Conservation (phyloP, 2,329 filamentous ascomycete species). For the Fonsecaea monophora region DNA sequence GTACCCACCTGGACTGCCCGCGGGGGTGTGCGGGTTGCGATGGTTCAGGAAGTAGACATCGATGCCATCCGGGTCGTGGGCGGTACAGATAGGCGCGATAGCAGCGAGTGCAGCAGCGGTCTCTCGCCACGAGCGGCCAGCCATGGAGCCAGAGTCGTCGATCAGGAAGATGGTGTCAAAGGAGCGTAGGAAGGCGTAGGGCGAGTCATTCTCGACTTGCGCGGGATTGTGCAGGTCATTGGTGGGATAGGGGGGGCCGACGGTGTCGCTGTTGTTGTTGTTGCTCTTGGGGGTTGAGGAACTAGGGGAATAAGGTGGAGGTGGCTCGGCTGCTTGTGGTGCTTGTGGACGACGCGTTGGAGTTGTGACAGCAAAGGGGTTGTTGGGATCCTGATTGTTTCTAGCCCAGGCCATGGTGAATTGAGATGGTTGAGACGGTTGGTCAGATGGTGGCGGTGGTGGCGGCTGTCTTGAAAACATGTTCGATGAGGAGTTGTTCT, state of each 20-base stretch:
- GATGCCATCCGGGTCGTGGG: constrained; percentile 81
- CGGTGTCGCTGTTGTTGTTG: not conserved
- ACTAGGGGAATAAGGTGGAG: constrained; percentile 37
- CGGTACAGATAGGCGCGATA: constrained; percentile 82
- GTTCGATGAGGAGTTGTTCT: not conserved
- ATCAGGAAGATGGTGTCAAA: constrained; percentile 93
- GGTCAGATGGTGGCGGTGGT: not conserved
- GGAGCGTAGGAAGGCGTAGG: constrained; percentile 74
- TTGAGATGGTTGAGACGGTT: not conserved
- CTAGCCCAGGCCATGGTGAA: not conserved
- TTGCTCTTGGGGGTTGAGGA: not conserved
- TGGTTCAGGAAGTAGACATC: constrained; percentile 93
- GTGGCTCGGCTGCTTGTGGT: constrained; percentile 23
- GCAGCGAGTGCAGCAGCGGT: constrained; percentile 71
- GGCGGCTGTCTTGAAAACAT: not conserved
- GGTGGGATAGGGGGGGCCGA: constrained; percentile 14
- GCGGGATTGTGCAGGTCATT: constrained; percentile 35
- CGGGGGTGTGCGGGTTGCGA: constrained; percentile 44
- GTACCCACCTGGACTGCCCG: constrained; percentile 61
- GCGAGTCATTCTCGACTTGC: constrained; percentile 61
- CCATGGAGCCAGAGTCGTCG: constrained; percentile 91
- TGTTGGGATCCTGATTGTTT: constrained; percentile 15
- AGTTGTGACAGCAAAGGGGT: constrained; percentile 24
- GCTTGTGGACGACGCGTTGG: constrained; percentile 29
- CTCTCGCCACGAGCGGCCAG: constrained; percentile 76